Conservation (phyloP, 192 early-diverging fungal species). For the Jimgerdemannia flammicorona region DNA sequence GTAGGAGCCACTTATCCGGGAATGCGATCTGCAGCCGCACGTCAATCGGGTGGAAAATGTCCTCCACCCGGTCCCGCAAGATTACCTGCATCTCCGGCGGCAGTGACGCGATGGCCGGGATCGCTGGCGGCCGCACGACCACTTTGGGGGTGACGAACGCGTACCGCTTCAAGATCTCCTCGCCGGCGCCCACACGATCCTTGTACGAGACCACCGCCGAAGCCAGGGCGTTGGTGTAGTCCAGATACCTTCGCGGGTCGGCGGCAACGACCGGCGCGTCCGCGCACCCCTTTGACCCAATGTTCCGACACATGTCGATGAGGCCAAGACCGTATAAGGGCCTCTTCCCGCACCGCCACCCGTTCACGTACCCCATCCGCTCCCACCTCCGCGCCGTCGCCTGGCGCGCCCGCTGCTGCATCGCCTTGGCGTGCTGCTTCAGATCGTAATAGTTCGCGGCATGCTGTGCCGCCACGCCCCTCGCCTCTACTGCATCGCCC, state of each 20-base stretch:
- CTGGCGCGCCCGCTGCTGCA: slow-evolving; percentile 23
- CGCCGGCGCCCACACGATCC: slow-evolving; percentile 24
- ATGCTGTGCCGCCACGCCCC: slow-evolving; percentile 5
- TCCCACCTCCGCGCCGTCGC: slow-evolving; percentile 33
- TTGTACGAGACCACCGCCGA: slow-evolving; percentile 33
- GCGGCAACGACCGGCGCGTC: slow-evolving; percentile 17
- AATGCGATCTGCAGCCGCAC: slow-evolving; percentile 72
- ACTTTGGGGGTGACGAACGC: slow-evolving; percentile 58
- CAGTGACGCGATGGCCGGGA: slow-evolving; percentile 7
- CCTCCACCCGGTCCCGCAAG: slow-evolving; percentile 25
- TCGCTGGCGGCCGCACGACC: slow-evolving; percentile 19
- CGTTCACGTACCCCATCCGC: slow-evolving; percentile 39
- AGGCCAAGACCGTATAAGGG: slow-evolving; percentile 41
- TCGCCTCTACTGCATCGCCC: slow-evolving; percentile 13
- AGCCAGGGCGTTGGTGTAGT: slow-evolving; percentile 26
- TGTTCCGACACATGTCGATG: slow-evolving; percentile 23
- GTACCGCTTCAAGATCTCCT: slow-evolving; percentile 49
- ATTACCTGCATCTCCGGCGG: slow-evolving; percentile 18
- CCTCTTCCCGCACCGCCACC: slow-evolving; percentile 28
- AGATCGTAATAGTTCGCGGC: slow-evolving; percentile 37
- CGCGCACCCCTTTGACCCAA: slow-evolving; percentile 4
- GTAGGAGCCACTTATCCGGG: slow-evolving; percentile 77
- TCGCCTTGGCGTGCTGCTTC: slow-evolving; percentile 29
- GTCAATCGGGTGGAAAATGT: slow-evolving; percentile 55
- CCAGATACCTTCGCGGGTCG: slow-evolving; percentile 30